Evolutionary conservation across 75 land plant genomes (phyloP).

Genomic region (Picea sitchensis): DNA sequence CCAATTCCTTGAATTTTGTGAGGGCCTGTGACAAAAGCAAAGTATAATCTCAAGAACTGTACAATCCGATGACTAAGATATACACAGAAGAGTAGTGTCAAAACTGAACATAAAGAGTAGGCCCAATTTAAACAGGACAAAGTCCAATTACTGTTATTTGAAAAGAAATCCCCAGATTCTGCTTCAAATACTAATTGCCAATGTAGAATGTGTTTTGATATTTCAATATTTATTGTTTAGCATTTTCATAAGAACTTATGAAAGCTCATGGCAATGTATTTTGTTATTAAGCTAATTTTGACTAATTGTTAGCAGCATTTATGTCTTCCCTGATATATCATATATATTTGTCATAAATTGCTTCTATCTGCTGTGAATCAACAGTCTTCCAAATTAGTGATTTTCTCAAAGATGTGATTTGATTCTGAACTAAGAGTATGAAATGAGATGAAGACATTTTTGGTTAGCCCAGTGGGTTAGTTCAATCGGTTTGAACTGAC

Average conservation of each 20-base stretch:
- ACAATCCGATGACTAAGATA: neutral
- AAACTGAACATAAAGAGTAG: neutral
- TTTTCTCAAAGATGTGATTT: too few relatives aligned
- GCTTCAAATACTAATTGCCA: neutral
- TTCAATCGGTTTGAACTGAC: too few relatives aligned
- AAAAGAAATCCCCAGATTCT: neutral
- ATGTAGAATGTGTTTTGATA: too few relatives aligned
- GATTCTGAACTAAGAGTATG: too few relatives aligned
- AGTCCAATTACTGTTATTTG: neutral
- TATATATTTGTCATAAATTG: neutral
- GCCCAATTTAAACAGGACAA: neutral
- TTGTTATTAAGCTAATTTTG: neutral
- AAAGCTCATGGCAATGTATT: too few relatives aligned
- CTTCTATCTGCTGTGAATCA: too few relatives aligned
- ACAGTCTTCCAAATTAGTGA: too few relatives aligned
- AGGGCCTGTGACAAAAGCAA: constrained; percentile 37
- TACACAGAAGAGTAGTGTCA: neutral
- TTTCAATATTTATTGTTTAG: neutral
- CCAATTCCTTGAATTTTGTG: constrained; percentile 97
- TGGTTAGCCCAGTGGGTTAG: too few relatives aligned
- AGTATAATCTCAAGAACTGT: neutral
- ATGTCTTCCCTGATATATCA: neutral
- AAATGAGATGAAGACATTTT: too few relatives aligned
- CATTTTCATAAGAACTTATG: neutral
- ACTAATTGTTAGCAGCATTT: neutral